Percentiles rank a stretch among this genome's conserved stretches.
Evolutionary conservation across 75 land plant species (phyloP).

Genomic region (Ceratopteris richardii): DNA sequence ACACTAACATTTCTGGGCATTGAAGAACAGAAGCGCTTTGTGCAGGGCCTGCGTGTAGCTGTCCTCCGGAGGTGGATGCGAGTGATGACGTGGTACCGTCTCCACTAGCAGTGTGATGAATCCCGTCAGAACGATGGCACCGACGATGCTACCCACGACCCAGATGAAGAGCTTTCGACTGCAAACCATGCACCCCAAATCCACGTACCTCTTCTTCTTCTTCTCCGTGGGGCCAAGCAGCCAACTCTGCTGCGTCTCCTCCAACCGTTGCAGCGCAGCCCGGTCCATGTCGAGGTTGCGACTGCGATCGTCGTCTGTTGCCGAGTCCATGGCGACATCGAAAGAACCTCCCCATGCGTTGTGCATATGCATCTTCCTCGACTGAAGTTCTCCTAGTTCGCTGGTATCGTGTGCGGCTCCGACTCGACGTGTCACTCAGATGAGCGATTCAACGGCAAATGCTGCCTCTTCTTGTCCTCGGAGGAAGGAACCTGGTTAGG

Average conservation of each 20-base stretch:
- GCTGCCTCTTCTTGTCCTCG: too few species aligned
- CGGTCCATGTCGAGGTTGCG: slow-evolving; percentile 39
- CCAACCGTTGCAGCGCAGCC: slow-evolving; percentile 31
- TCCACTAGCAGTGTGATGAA: slow-evolving; percentile 58
- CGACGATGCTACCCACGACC: slow-evolving; percentile 18
- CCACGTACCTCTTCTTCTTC: slow-evolving; percentile 48
- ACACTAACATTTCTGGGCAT: slow-evolving; percentile 86
- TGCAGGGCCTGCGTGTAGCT: slow-evolving; percentile 65
- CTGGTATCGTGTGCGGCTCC: too few species aligned
- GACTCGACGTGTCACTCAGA: too few species aligned
- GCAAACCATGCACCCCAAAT: slow-evolving; percentile 64
- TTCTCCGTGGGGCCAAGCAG: slow-evolving; percentile 51
- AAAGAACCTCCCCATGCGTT: slow-evolving; percentile 62
- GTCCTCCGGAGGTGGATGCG: slow-evolving; percentile 50
- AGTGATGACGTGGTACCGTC: slow-evolving; percentile 44
- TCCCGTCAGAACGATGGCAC: slow-evolving; percentile 43
- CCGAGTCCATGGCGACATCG: slow-evolving; percentile 38
- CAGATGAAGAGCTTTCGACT: slow-evolving; percentile 46
- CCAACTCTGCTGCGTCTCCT: slow-evolving; percentile 86
- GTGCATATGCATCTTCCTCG: slow-evolving; percentile 24
- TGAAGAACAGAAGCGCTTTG: slow-evolving; percentile 78
- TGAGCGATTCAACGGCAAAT: too few species aligned
- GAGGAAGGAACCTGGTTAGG: too few species aligned
- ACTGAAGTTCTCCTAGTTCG: too few species aligned
- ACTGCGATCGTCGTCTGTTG: slow-evolving; percentile 40